Evolutionary conservation across 2,329 filamentous ascomycete species (phyloP).

Genomic region (Diaporthe capsici): DNA sequence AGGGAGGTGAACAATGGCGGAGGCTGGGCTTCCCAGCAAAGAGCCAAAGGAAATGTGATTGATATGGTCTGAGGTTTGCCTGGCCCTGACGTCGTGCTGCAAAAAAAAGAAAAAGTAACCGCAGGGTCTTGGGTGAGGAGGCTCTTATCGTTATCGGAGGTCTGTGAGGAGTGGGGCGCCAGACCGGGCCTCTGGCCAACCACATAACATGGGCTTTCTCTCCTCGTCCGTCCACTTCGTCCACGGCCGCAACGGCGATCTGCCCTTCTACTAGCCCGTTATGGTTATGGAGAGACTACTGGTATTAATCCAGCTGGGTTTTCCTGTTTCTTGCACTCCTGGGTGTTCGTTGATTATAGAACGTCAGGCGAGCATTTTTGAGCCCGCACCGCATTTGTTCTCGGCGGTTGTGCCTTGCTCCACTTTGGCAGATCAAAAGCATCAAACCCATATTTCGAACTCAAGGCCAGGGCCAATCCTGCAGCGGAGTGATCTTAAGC

Average conservation of each 20-base stretch:
- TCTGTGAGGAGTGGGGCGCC: neutral
- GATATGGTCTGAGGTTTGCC: neutral
- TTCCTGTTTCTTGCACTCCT: neutral
- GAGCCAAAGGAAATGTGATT: neutral
- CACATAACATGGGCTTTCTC: slow-evolving; percentile 14
- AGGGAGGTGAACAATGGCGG: too few relatives aligned
- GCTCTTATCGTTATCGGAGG: slow-evolving; percentile 30
- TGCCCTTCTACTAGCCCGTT: neutral
- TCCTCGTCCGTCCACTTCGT: neutral
- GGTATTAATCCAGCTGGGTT: neutral
- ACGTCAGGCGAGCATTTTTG: too few relatives aligned
- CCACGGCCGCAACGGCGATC: slow-evolving; percentile 2
- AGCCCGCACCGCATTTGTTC: too few relatives aligned
- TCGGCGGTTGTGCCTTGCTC: neutral
- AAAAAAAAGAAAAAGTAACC: neutral
- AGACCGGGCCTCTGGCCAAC: neutral
- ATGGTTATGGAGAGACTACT: neutral
- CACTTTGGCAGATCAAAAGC: neutral
- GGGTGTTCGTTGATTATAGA: neutral
- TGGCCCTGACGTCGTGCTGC: slow-evolving; percentile 16
- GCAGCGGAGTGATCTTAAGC: neutral
- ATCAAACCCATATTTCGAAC: neutral
- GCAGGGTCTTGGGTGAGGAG: neutral
- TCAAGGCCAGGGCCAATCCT: slow-evolving; percentile 17
- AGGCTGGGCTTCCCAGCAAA: slow-evolving; percentile 8